Evolutionary conservation across 345 rosid genomes (phyloP).

Genomic region (Hypericum androsaemum): DNA sequence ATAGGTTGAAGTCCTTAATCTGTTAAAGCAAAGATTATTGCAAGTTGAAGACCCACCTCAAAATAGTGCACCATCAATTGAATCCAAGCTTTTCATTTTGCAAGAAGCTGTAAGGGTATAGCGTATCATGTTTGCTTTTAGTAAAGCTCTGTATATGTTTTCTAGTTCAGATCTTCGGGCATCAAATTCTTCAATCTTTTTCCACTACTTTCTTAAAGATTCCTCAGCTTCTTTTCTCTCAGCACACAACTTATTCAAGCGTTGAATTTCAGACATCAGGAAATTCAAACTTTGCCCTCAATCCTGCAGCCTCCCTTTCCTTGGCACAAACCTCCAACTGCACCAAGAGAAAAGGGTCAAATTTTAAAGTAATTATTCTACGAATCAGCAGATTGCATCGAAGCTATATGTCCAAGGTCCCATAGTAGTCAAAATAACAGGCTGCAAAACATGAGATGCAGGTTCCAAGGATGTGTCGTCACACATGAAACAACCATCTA

Average conservation of each 20-base stretch:
- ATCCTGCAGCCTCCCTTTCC: slow-evolving; percentile 83
- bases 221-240: slow-evolving; percentile 95
- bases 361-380: slow-evolving; percentile 6
- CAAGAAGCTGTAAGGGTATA: slow-evolving; percentile 7
- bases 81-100: not conserved
- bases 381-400: too few relatives aligned
- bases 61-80: not conserved
- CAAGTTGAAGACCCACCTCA: not conserved
- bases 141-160: slow-evolving; percentile 63
- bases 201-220: slow-evolving; percentile 79
- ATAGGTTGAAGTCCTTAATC: too few relatives aligned
- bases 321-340: slow-evolving; percentile 94
- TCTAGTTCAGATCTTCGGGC: slow-evolving; percentile 88
- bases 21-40: too few relatives aligned
- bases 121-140: slow-evolving; percentile 76
- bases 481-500: too few relatives aligned
- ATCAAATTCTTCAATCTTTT: slow-evolving; percentile 91
- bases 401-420: too few relatives aligned
- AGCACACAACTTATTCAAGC: slow-evolving; percentile 70
- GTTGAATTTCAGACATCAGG: slow-evolving; percentile 66
- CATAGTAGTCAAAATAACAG: too few relatives aligned
- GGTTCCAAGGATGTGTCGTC: too few relatives aligned
- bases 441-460: too few relatives aligned
- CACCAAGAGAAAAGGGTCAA: slow-evolving; percentile 14
- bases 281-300: slow-evolving; percentile 78